A percentile compares a stretch with the other conserved stretches of the same genome.
phyloP scores from a whole-genome alignment of 176 grass and related monocot genomes.

The Aegilops sharonensis region DNA sequence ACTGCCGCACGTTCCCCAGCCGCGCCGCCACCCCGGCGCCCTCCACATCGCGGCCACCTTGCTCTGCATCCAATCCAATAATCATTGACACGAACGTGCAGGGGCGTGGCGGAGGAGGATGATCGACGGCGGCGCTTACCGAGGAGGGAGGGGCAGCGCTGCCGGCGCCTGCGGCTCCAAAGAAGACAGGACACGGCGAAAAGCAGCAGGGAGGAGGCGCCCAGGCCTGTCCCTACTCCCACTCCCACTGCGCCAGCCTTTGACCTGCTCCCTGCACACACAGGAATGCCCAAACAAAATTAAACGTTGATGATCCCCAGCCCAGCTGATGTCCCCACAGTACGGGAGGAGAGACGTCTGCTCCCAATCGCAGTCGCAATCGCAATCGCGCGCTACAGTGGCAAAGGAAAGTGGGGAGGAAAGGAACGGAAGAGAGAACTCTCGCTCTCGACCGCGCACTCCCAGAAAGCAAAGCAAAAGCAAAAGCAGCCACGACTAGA shows the following conservation, averaged over 20 bases:
- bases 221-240: slow-evolving; percentile 68
- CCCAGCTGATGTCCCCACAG: background rate
- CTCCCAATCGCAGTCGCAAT: background rate
- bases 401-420: background rate
- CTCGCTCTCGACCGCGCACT: background rate
- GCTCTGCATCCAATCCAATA: background rate
- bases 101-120: no score
- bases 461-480: background rate
- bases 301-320: slow-evolving; percentile 27
- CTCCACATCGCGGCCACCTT: slow-evolving; percentile 24
- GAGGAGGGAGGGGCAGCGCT: background rate
- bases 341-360: background rate
- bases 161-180: slow-evolving; percentile 56
- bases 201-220: slow-evolving; percentile 64
- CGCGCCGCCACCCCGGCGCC: slow-evolving; percentile 27
- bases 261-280: slow-evolving; percentile 37
- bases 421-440: background rate
- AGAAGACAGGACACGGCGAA: slow-evolving; percentile 59
- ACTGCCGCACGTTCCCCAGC: slow-evolving; percentile 74
- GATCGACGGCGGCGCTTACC: background rate
- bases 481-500: background rate
- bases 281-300: slow-evolving; percentile 1
- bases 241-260: slow-evolving; percentile 61
- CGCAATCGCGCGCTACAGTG: background rate
- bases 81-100: background rate